Base-by-base conservation (phyloP, 768 basidiomycete species). In the Asterophora lycoperdoides region DNA sequence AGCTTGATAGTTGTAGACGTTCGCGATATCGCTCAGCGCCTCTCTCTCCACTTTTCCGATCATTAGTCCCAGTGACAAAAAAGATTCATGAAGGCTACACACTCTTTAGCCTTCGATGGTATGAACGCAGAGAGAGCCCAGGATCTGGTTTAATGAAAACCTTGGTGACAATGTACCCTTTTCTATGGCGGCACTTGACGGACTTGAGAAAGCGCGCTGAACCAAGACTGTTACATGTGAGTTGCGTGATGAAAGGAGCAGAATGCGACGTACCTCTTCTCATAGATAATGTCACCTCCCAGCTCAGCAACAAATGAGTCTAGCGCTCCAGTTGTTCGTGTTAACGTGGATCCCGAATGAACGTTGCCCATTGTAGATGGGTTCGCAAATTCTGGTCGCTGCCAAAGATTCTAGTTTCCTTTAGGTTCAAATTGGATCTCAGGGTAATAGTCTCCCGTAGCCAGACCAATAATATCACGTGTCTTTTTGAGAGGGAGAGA, bases 111-210 rank as follows among this genome's bases (percentile, higher is more conserved):
- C 86, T 73, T 46, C 84, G 71, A 45, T 86, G 80, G 58, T 94
- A 86, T 40, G 76, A 80, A 49, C 83, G 68, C 60, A 97, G 69
- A 10, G 85, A 86, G 48, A 94, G 62, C 3, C 84, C 80, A 19
- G 92, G 89, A 68, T 97, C 93, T 0, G 93, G 86, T 64, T 99
- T 97, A 61, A 94, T 82, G 71, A 94, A 96, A 49, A 98, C 84
- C 77, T 98, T 98, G 60, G 95, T 80, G 44, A 96, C 84, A 29
- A 97, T 71, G 34, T 81, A 84, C 0, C 93, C 91, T 59, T 88
- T 84, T 40, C 78, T 72, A 69, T 96, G 91, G 34, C 86, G 77
- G 61, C 87, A 94, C 60, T 88, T 85, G 57, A 95, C 93, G 0
- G 93, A 86, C 77, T 92, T 93, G 56, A 74, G 58, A 51, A 73